Evolutionary conservation across 768 basidiomycete species (phyloP), one percentile per base, ranked within the genome.

Genomic region (Hygrocybe coccinea): DNA sequence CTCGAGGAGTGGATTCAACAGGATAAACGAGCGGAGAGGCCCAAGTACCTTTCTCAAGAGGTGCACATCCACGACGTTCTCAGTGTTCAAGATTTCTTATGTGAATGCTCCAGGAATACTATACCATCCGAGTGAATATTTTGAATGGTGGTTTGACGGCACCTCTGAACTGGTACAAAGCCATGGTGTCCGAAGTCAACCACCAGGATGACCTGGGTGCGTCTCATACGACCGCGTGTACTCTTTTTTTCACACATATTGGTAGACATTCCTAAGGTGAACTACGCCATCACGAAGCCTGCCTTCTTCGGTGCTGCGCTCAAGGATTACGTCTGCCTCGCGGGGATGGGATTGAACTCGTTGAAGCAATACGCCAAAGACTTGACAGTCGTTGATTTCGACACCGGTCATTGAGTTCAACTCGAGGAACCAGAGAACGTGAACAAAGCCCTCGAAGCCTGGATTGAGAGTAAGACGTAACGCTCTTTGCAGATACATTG

Each of bases 391-490:
- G 60, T 60, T 14, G 70, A 75, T 33, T 72, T 74, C 54, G 66
- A 74, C 25, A 67, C 72, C 9, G 71, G 69, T 15, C 76, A 76
- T 60, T 78, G 76, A 74, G 60, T 74, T 17, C 68, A 70, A 60
- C 59, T 66, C 45, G 71, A 72, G 41, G 63, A 58, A 2, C 62
- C 60, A 8, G 67, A 72, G n/a, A 62, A 72, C 51, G 37, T 75
- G 24, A 75, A 74, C 52, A 52, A 41, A 3, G 70, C 66, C 24
- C 52, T 70, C 15, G 25, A 57, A 19, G 48, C 35, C 5, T 71
- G 67, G 68, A 58, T 70, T 17, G 52, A 59, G 45, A 39, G 46
- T 17, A 46, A 46, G 22, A 19, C 5, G 44, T 17, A 46, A 46
- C 21, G 44, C 29, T 29, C 29, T 29, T 29, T 29, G 29, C 29